These are phyloP conservation scores for Fusarium musae DNA, from an alignment of 2,329 filamentous ascomycete species.

Conservation along the genomic window DNA sequence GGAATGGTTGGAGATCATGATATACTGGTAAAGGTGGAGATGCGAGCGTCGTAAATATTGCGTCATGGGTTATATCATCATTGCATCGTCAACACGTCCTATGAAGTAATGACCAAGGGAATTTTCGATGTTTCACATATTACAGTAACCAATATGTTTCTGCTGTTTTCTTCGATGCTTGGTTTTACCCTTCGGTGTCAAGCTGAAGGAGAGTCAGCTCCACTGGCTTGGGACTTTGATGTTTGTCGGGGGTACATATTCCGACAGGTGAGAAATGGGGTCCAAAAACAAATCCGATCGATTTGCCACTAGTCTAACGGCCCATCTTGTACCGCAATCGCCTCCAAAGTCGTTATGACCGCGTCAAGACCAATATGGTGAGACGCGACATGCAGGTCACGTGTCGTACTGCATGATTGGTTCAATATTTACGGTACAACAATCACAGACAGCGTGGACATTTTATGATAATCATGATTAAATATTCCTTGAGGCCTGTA, in stretches of 20 bases:
- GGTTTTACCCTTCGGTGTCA: background rate
- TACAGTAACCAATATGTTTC: no score
- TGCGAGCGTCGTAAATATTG: conserved; percentile 17
- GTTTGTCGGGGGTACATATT: background rate
- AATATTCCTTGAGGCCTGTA: background rate
- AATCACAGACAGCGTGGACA: fast-evolving
- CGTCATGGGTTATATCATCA: conserved; percentile 29
- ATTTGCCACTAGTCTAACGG: background rate
- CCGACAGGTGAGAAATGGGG: background rate
- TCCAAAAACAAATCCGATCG: fast-evolving
- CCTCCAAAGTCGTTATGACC: fast-evolving
- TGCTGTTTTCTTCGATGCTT: background rate
- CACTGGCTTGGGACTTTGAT: background rate
- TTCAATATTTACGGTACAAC: background rate
- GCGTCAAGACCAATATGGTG: background rate
- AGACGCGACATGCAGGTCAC: background rate
- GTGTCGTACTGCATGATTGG: background rate
- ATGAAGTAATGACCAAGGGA: background rate
- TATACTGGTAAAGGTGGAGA: conserved; percentile 3
- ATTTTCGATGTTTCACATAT: no score
- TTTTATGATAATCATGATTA: background rate
- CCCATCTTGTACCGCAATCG: background rate
- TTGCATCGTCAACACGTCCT: conserved; percentile 1
- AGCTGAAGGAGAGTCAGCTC: no score
- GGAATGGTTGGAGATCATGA: conserved; percentile 4